Percentiles rank a stretch among this genome's conserved stretches.
Evolutionary conservation across 116 monocot genomes (phyloP).

Genomic region (Dioscorea cayenensis): DNA sequence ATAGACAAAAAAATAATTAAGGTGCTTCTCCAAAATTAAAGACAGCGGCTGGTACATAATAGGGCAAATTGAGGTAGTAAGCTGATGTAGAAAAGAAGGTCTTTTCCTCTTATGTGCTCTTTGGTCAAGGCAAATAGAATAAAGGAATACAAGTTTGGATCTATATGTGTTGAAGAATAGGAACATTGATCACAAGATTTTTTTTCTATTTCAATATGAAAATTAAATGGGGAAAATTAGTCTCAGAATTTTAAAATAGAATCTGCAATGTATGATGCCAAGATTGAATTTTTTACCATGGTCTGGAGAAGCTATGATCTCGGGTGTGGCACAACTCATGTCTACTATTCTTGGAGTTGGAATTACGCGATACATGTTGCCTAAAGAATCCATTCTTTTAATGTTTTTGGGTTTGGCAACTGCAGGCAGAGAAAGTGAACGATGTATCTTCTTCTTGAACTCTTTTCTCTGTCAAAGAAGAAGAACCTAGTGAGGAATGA

Average conservation of each 20-base stretch:
- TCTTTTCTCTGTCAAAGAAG: slow-evolving; percentile 32
- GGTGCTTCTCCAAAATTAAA: slow-evolving; percentile 23
- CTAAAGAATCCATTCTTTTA: slow-evolving; percentile 40
- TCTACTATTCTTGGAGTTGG: slow-evolving; percentile 41
- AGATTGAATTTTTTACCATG: slow-evolving; percentile 19
- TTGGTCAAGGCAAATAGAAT: no score
- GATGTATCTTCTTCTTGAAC: slow-evolving; percentile 41
- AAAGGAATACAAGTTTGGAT: no score
- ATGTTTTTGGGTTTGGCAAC: slow-evolving; percentile 55
- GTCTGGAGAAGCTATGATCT: slow-evolving; percentile 10
- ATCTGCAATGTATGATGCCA: neutral
- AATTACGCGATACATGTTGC: slow-evolving; percentile 59
- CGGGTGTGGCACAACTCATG: no score
- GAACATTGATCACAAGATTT: no score
- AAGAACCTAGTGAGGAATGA: neutral
- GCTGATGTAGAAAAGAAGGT: neutral
- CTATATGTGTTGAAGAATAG: no score
- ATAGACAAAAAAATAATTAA: neutral
- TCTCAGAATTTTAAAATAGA: no score
- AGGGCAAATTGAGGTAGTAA: neutral
- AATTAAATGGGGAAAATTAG: no score
- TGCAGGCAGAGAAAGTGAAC: slow-evolving; percentile 78
- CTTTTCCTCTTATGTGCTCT: no score
- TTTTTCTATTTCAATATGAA: no score
- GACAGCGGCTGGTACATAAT: neutral